These are phyloP conservation scores for Candida dajiaensis DNA, from an alignment of 805 yeast species.

Conservation along the genomic window DNA sequence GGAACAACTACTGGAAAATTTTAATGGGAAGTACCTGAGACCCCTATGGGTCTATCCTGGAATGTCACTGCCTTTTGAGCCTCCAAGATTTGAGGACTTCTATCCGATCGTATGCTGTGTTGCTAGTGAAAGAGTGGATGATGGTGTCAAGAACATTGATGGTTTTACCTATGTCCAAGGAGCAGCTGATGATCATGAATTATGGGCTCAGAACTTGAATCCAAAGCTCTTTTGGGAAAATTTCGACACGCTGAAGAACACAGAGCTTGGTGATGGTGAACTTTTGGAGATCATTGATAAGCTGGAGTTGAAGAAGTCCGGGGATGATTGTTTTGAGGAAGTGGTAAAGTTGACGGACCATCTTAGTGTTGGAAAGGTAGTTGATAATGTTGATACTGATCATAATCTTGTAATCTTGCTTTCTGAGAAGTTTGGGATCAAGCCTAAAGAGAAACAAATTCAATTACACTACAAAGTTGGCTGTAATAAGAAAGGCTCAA, in stretches of 20 bases:
- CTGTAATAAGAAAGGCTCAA: constrained; percentile 60
- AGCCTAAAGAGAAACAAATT: background rate
- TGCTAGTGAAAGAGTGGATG: constrained; percentile 56
- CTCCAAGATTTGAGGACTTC: constrained; percentile 26
- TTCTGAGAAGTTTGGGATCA: constrained; percentile 4
- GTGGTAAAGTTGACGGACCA: constrained; percentile 12
- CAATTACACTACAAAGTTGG: constrained; percentile 23
- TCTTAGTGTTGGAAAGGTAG: constrained; percentile 22
- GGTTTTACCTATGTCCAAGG: constrained; percentile 72
- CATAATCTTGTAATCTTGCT: constrained; percentile 8
- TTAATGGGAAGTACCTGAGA: constrained; percentile 44
- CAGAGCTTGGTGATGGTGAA: constrained; percentile 26
- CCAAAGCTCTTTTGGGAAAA: constrained; percentile 55
- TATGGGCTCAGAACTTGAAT: constrained; percentile 61
- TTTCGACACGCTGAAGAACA: constrained; percentile 24
- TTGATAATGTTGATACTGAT: constrained; percentile 4
- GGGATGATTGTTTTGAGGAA: constrained; percentile 3
- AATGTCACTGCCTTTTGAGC: constrained; percentile 27
- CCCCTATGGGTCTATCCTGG: constrained; percentile 72
- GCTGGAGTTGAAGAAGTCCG: background rate
- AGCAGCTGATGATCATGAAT: constrained; percentile 91
- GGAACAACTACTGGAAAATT: constrained; percentile 24
- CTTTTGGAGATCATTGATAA: constrained; percentile 14
- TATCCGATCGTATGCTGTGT: constrained; percentile 49
- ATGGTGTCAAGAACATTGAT: constrained; percentile 41